phyloP scores from a whole-genome alignment of 768 basidiomycete species.

The Astraeus odoratus region DNA sequence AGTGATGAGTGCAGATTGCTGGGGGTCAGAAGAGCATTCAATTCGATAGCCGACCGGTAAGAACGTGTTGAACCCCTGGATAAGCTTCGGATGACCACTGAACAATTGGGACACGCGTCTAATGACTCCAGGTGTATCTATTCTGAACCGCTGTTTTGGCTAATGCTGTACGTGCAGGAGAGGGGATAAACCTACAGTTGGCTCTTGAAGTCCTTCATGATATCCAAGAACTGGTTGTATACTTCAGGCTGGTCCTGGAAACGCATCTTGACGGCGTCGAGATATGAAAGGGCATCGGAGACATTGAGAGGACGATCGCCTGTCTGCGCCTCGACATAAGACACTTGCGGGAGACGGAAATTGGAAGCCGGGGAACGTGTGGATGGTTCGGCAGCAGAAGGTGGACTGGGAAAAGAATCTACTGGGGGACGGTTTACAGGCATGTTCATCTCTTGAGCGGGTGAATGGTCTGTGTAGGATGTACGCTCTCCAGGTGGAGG shows the following conservation, averaged over 20 bases:
- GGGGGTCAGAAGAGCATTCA: slow-evolving; percentile 63
- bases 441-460: slow-evolving; percentile 8
- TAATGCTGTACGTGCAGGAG: not conserved
- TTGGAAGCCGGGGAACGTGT: slow-evolving; percentile 4
- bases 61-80: slow-evolving; percentile 98
- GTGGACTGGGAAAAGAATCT: slow-evolving; percentile 4
- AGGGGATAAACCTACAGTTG: slow-evolving; percentile 36
- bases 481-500: slow-evolving; percentile 6
- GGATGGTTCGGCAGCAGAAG: slow-evolving; percentile 11
- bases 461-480: slow-evolving; percentile 6
- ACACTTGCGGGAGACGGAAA: slow-evolving; percentile 15
- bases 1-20: slow-evolving; percentile 61
- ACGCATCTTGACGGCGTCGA: slow-evolving; percentile 58
- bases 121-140: slow-evolving; percentile 97
- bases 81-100: slow-evolving; percentile 81
- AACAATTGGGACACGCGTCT: slow-evolving; percentile 91
- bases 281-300: slow-evolving; percentile 54
- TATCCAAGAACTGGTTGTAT: slow-evolving; percentile 58
- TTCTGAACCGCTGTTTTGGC: slow-evolving; percentile 39
- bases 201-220: slow-evolving; percentile 74
- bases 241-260: slow-evolving; percentile 55
- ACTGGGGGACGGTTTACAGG: not conserved
- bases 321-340: slow-evolving; percentile 20
- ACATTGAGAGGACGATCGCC: slow-evolving; percentile 48
- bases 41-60: slow-evolving; percentile 92